Evolutionary conservation across 2,329 filamentous ascomycete genomes (phyloP).

Genomic region (Bipolaris cookei): DNA sequence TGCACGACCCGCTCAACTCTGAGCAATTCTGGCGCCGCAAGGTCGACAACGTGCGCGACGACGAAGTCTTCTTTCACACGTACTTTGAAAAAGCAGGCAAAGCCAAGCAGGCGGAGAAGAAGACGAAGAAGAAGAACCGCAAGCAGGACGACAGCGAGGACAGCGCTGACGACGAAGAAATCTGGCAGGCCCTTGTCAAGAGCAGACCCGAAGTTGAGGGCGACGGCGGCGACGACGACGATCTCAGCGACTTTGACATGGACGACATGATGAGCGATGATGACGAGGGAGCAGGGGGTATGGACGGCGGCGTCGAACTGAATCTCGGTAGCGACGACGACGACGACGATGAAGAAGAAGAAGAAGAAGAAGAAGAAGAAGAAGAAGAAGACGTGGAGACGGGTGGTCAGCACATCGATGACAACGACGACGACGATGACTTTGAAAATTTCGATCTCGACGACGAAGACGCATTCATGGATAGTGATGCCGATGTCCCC

Average conservation of each 20-base stretch:
- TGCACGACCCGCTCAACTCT: slow-evolving; percentile 75
- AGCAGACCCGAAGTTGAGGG: slow-evolving; percentile 79
- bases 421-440: slow-evolving; percentile 40
- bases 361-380: no score
- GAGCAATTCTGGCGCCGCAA: slow-evolving; percentile 92
- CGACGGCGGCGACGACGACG: slow-evolving; percentile 64
- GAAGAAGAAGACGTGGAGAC: slow-evolving; percentile 50
- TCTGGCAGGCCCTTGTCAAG: slow-evolving; percentile 89
- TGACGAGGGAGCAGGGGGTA: slow-evolving; percentile 53
- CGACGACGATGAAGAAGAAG: no score
- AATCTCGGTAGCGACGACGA: slow-evolving; percentile 59
- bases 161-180: slow-evolving; percentile 76
- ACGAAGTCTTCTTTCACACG: slow-evolving; percentile 97
- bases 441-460: slow-evolving; percentile 54
- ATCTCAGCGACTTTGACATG: slow-evolving; percentile 61
- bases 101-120: slow-evolving; percentile 62
- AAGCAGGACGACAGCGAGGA: slow-evolving; percentile 54
- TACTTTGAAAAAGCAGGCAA: slow-evolving; percentile 79
- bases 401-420: slow-evolving; percentile 44
- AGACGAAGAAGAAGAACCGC: slow-evolving; percentile 58
- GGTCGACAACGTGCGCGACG: slow-evolving; percentile 81
- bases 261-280: slow-evolving; percentile 55
- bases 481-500: slow-evolving; percentile 62
- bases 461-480: slow-evolving; percentile 62
- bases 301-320: slow-evolving; percentile 50